Evolutionary conservation across 177 flowering plant genomes (phyloP).

Genomic region (Vitis hybrid): DNA sequence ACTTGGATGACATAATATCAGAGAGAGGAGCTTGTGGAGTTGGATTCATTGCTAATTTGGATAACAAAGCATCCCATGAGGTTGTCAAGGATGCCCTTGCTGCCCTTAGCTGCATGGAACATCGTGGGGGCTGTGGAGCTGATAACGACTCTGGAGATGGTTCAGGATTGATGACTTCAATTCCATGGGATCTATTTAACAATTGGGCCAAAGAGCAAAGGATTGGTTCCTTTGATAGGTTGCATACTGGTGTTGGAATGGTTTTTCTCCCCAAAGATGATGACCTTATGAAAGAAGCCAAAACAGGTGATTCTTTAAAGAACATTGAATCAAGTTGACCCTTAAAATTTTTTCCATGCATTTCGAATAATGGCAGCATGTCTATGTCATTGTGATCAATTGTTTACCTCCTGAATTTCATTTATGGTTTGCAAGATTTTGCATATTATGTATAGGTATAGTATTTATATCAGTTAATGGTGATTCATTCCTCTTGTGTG

Average conservation of each 20-base stretch:
- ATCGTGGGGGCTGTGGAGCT: conserved; percentile 99
- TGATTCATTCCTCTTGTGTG: too few species aligned
- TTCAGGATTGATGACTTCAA: conserved; percentile 91
- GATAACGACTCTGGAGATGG: conserved; percentile 99
- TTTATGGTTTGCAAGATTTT: too few species aligned
- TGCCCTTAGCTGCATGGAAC: conserved; percentile 99
- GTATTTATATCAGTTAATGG: too few species aligned
- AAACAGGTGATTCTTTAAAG: conserved; percentile 52
- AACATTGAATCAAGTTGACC: conserved; percentile 6
- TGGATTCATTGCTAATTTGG: conserved; percentile 93
- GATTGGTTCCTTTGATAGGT: conserved; percentile 64
- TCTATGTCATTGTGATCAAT: not conserved
- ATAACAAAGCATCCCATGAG: conserved; percentile 73
- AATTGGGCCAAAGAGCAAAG: conserved; percentile 80
- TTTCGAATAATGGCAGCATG: not conserved
- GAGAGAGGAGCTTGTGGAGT: conserved; percentile 99
- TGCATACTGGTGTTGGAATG: conserved; percentile 96
- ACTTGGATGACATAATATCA: conserved; percentile 80
- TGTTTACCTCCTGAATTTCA: too few species aligned
- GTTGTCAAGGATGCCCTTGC: conserved; percentile 82
- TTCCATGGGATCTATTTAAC: conserved; percentile 91
- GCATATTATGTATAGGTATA: too few species aligned
- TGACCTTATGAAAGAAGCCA: conserved; percentile 57
- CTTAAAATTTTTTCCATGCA: conserved; percentile 1
- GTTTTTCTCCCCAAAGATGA: conserved; percentile 85